Conservation (phyloP, 306 rosid species). For the Begonia fuchsioides region DNA sequence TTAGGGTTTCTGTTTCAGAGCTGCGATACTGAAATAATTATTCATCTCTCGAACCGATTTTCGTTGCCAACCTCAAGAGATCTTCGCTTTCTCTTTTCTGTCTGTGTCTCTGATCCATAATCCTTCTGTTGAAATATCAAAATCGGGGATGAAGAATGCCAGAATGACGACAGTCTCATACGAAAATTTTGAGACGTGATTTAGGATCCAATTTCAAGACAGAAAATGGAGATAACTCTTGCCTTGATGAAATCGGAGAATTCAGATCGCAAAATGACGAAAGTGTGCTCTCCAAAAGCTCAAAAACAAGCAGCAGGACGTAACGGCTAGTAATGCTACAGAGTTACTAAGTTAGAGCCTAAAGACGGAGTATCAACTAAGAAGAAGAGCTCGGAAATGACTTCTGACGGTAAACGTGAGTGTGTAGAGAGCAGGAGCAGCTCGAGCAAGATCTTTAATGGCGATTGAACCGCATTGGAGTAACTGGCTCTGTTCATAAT, state of each 20-base stretch:
- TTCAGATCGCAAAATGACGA: slow-evolving; percentile 14
- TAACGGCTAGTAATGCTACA: slow-evolving; percentile 1
- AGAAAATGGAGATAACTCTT: slow-evolving; percentile 8
- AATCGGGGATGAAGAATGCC: too few relatives aligned
- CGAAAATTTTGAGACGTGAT: slow-evolving; percentile 40
- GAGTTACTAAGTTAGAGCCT: slow-evolving; percentile 1
- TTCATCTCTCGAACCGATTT: background rate
- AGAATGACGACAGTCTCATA: slow-evolving; percentile 65
- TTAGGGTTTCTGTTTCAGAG: background rate
- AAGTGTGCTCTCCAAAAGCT: slow-evolving; percentile 2
- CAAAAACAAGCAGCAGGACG: background rate
- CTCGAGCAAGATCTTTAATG: too few relatives aligned
- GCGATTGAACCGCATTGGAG: too few relatives aligned
- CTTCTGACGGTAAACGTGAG: too few relatives aligned
- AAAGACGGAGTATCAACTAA: background rate
- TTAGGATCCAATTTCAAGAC: slow-evolving; percentile 25
- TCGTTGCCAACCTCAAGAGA: background rate
- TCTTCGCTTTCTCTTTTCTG: slow-evolving; percentile 19
- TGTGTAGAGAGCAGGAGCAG: too few relatives aligned
- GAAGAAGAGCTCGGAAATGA: too few relatives aligned
- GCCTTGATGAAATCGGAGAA: slow-evolving; percentile 12
- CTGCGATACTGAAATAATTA: background rate
- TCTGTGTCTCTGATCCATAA: slow-evolving; percentile 47
- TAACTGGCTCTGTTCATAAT: too few relatives aligned
- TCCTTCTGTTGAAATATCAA: slow-evolving; percentile 16